These are phyloP conservation scores for Lasiodiplodia sp. DNA, from an alignment of 2,329 filamentous ascomycete genomes.

Conservation along the genomic window DNA sequence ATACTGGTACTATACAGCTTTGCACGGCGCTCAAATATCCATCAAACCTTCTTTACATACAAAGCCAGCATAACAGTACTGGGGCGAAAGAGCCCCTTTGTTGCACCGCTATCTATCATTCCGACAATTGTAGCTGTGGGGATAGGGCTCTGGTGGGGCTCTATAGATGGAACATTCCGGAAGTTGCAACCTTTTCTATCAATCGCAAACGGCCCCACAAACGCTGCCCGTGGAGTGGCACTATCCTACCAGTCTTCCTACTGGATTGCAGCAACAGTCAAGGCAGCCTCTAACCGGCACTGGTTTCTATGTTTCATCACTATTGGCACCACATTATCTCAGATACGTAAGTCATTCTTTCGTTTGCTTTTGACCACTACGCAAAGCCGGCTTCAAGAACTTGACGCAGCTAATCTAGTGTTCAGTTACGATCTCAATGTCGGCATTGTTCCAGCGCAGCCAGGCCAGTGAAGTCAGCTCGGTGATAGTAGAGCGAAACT, in stretches of 20 bases:
- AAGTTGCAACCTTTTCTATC: constrained; percentile 33
- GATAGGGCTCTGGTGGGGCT: constrained; percentile 32
- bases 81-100: background rate
- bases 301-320: constrained; percentile 34
- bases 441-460: background rate
- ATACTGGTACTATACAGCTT: background rate
- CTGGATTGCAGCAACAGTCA: constrained; percentile 20
- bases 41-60: background rate
- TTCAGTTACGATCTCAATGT: constrained; percentile 12
- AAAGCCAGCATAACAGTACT: background rate
- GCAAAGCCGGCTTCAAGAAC: too few relatives aligned
- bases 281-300: constrained; percentile 30
- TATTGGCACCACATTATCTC: constrained; percentile 31
- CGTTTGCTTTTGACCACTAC: too few relatives aligned
- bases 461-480: background rate
- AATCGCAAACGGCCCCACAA: constrained; percentile 27
- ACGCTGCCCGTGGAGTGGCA: constrained; percentile 14
- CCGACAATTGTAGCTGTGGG: constrained; percentile 31
- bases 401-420: too few relatives aligned
- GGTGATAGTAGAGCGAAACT: background rate
- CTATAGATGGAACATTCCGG: constrained; percentile 31
- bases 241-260: constrained; percentile 22
- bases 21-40: background rate
- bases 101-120: constrained; percentile 32
- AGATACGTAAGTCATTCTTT: constrained; percentile 8